Base-by-base conservation (phyloP, 202 grass and related monocot genomes). In the Hordeum pubiflorum region DNA sequence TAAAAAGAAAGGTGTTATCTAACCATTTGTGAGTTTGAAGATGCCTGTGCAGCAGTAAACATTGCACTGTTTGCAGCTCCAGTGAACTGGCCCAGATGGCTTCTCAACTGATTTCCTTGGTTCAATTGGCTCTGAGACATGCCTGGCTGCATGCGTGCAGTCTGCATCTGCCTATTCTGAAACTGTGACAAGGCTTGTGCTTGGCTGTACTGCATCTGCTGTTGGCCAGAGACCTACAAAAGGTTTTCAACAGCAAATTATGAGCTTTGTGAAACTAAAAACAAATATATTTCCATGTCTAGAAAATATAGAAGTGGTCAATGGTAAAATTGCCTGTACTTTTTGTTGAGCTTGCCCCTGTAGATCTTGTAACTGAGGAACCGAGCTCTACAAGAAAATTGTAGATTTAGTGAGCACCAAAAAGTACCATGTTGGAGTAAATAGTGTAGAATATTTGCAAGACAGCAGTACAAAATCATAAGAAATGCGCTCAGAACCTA, bases 11-110 rank as follows among this genome's bases (percentile, higher is more conserved):
- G 22, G 79, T 79, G 11, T 26, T 62, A 32, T 61, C 73, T 38
- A 58, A 95, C 95, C 92, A 98, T 98, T 74, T 98, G 92, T 80
- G 95, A 93, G 79, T 86, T 98, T 50, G 95, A 89, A 76, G 95
- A 98, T 80, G 90, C 84, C 68, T 98, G 95, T 55, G 90, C 92
- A 72, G 95, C 85, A 81, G 68, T 91, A 56, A 91, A 98, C 86
- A 98, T 85, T 37, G 92, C 79, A 89, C 63, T 94, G 37, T 94
- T 98, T 40, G 82, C 81, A 76, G 90, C 75, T 89, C 90, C 88
- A 89, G 79, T 79, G 21, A 93, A 93, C 83, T 98, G 95, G 24
- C 89, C 86, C 72, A 95, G 76, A 69, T 94, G 89, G 72, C 58
- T 98, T 82, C 95, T 85, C 57, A 95, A 79, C 55, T 94, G 94